Base-by-base conservation (phyloP, 2,329 filamentous ascomycete genomes). In the Fusarium sp. region DNA sequence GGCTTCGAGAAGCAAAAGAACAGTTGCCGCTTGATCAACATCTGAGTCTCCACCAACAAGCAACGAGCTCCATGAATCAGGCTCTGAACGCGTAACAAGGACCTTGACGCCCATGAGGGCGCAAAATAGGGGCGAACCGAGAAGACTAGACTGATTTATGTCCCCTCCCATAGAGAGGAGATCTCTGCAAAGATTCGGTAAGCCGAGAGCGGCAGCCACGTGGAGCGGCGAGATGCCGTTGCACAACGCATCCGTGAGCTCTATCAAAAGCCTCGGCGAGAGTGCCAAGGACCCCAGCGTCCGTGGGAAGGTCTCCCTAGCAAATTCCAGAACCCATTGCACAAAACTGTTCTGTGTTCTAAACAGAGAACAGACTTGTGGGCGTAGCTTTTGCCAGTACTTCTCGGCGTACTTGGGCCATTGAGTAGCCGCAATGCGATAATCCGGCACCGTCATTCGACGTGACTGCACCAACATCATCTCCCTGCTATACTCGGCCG, bases 261-360 rank as follows among this genome's bases (percentile, higher is more conserved):
- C 73, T 9, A 78, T 44, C 4, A 77, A 62, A 10, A 64, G 63
- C n/a, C 68, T 68, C 23, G 70, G 62, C 0, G 74, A 73, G 0
- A 75, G 39, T 3, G 75, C 72, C 10, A 71, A 31, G 7, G 55
- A 27, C 10, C 77, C 72, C 6, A 75, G 72, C 0, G 60, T 63
- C 1, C 68, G 63, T 1, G 80, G 79, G 54, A 72, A 79, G 3
- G 64, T 75, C 18, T 75, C 68, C 18, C 76, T 71, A 1, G 75
- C 76, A 60, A 79, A 81, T 46, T 81, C 79, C 18, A 82, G 60
- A 4, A 73, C 70, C 80, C 81, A 82, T 18, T 81, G 79, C 10
- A 78, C 74, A 34, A 82, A 80, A 61, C 76, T 78, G 48, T 71
- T 74, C 0, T 72, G 59, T 1, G 61, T 46, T 3, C 65, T 60